Percentiles rank a stretch among this genome's conserved stretches.
Conservation (phyloP, 352 stramenopile genomes). For the Achlya hypogyna region DNA sequence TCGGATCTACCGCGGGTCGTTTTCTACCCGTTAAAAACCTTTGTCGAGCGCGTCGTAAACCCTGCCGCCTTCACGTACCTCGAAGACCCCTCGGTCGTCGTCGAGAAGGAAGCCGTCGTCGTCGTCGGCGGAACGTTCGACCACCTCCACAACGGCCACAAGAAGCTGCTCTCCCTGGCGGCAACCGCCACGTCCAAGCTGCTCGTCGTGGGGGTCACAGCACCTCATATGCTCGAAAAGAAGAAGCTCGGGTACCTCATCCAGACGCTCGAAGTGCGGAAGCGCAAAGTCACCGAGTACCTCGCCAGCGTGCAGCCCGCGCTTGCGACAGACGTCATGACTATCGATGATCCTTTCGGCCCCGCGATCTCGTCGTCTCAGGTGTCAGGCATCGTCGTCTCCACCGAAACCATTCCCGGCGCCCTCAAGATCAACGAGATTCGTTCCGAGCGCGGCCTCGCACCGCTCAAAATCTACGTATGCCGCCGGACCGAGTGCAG, state of each 20-base stretch:
- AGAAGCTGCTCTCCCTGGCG: slow-evolving; percentile 79
- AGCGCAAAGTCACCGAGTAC: slow-evolving; percentile 49
- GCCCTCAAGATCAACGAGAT: slow-evolving; percentile 82
- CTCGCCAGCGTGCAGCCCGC: slow-evolving; percentile 54
- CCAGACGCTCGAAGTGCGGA: slow-evolving; percentile 44
- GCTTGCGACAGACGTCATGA: slow-evolving; percentile 55
- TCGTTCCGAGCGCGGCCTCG: slow-evolving; percentile 42
- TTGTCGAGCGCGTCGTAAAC: slow-evolving; percentile 36
- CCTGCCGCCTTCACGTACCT: slow-evolving; percentile 54
- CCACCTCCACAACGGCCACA: slow-evolving; percentile 87
- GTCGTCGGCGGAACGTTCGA: slow-evolving; percentile 85
- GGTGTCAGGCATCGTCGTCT: slow-evolving; percentile 70
- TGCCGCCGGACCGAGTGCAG: slow-evolving; percentile 71
- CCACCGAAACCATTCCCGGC: slow-evolving; percentile 67
- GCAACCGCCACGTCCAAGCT: slow-evolving; percentile 36
- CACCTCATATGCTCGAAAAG: slow-evolving; percentile 60
- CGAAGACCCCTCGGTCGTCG: slow-evolving; percentile 48
- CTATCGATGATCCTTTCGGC: slow-evolving; percentile 79
- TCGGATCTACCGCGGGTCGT: slow-evolving; percentile 41
- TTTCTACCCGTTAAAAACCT: slow-evolving; percentile 53
- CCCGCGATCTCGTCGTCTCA: slow-evolving; percentile 68
- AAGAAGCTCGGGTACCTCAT: slow-evolving; percentile 72
- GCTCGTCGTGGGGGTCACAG: slow-evolving; percentile 74
- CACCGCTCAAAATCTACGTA: slow-evolving; percentile 59
- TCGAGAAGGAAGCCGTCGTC: slow-evolving; percentile 49